These are phyloP conservation scores for Raddia guianensis DNA, from an alignment of 176 grass and related monocot species.

Conservation along the genomic window DNA sequence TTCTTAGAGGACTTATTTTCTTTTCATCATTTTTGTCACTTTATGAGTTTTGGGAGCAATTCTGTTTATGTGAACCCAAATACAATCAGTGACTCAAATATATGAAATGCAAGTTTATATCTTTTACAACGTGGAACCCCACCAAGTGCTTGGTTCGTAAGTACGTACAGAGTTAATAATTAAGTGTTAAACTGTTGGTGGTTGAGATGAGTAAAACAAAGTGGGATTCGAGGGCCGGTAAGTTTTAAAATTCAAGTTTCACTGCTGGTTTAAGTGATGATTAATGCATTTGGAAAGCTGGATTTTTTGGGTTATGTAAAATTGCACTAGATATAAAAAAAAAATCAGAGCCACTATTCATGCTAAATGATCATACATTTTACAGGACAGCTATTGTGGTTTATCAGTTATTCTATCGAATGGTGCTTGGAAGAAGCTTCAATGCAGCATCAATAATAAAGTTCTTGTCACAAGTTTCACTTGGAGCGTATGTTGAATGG, in stretches of 20 bases:
- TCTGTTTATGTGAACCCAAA: not conserved
- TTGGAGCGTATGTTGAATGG: constrained; percentile 79
- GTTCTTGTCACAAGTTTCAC: constrained; percentile 85
- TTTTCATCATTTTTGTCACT: not conserved
- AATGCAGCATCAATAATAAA: constrained; percentile 73
- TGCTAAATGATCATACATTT: constrained; percentile 32
- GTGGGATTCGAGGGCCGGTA: too few species aligned
- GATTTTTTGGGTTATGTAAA: not conserved
- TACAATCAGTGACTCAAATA: not conserved
- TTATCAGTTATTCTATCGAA: constrained; percentile 88
- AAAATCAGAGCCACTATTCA: not conserved
- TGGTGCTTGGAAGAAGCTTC: constrained; percentile 83
- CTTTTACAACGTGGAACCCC: too few species aligned
- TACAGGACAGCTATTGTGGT: constrained; percentile 98
- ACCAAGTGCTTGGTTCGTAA: too few species aligned
- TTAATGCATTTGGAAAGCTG: not conserved
- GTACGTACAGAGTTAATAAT: too few species aligned
- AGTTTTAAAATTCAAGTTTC: too few species aligned
- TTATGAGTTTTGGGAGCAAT: not conserved
- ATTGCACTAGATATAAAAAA: constrained; percentile 28
- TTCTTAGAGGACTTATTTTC: not conserved
- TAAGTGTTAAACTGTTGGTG: too few species aligned
- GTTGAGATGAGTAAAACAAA: too few species aligned
- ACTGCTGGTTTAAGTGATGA: not conserved
- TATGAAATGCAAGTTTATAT: not conserved